Conservation (phyloP, 495 filamentous ascomycete genomes). For the Tuber calosporum region DNA sequence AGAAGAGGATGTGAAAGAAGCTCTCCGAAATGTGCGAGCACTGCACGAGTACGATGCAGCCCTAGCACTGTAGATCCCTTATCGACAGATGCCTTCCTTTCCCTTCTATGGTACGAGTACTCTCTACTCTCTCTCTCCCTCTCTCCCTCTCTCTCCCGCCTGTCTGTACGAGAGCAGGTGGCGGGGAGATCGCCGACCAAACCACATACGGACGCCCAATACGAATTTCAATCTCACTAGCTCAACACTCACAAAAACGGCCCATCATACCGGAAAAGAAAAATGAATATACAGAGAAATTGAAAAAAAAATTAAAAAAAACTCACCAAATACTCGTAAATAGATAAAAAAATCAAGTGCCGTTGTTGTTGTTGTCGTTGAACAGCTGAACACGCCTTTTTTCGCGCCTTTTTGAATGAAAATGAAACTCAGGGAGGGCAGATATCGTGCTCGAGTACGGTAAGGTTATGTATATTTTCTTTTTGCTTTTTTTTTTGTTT, state of each 20-base stretch:
- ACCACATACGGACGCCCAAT: not conserved
- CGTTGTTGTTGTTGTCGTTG: too few species aligned
- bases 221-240: not conserved
- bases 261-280: not conserved
- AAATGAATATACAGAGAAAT: not conserved
- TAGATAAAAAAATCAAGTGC: not conserved
- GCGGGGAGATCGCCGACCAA: conserved; percentile 5
- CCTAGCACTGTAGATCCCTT: not conserved
- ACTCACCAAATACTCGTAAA: too few species aligned
- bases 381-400: not conserved
- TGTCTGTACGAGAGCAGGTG: not conserved
- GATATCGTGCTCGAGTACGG: too few species aligned
- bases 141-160: not conserved
- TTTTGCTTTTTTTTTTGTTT: not conserved
- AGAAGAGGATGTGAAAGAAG: not conserved
- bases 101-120: too few species aligned
- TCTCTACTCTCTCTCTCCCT: not conserved
- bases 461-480: not conserved
- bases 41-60: too few species aligned
- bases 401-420: not conserved
- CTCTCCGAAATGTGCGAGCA: too few species aligned
- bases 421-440: not conserved
- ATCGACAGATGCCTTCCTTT: not conserved
- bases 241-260: not conserved
- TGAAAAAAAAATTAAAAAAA: not conserved